These are phyloP conservation scores for Prinsepia uniflora DNA, from an alignment of 306 rosid genomes.

Conservation along the genomic window DNA sequence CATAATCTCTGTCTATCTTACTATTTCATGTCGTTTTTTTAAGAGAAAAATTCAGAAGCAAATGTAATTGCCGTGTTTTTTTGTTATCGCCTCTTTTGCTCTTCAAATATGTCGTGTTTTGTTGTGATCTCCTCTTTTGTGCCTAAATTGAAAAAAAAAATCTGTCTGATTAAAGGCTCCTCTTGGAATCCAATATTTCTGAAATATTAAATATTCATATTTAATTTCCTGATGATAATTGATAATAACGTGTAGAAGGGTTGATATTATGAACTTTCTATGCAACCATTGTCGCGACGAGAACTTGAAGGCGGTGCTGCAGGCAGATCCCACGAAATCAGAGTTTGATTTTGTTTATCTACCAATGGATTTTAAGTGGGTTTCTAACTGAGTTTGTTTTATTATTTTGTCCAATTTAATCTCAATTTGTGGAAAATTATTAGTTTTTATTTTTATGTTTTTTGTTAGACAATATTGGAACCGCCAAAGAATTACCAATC, in stretches of 20 bases:
- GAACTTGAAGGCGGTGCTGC: not conserved
- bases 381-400: too few relatives aligned
- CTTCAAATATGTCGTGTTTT: too few relatives aligned
- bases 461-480: not conserved
- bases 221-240: too few relatives aligned
- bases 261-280: slow-evolving; percentile 16
- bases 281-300: slow-evolving; percentile 12
- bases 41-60: too few relatives aligned
- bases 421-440: too few relatives aligned
- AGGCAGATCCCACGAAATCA: not conserved
- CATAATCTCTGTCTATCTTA: not conserved
- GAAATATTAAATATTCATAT: not conserved
- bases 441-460: not conserved
- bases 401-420: not conserved
- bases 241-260: slow-evolving; percentile 7
- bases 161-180: not conserved
- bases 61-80: too few relatives aligned
- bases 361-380: slow-evolving; percentile 31
- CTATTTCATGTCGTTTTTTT: not conserved
- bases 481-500: not conserved
- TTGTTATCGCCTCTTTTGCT: too few relatives aligned
- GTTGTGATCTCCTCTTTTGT: too few relatives aligned
- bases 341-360: slow-evolving; percentile 28
- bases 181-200: too few relatives aligned
- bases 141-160: not conserved